These are phyloP conservation scores for Cyclostephanos tholiformis DNA, from an alignment of 108 stramenopile genomes.

Conservation along the genomic window DNA sequence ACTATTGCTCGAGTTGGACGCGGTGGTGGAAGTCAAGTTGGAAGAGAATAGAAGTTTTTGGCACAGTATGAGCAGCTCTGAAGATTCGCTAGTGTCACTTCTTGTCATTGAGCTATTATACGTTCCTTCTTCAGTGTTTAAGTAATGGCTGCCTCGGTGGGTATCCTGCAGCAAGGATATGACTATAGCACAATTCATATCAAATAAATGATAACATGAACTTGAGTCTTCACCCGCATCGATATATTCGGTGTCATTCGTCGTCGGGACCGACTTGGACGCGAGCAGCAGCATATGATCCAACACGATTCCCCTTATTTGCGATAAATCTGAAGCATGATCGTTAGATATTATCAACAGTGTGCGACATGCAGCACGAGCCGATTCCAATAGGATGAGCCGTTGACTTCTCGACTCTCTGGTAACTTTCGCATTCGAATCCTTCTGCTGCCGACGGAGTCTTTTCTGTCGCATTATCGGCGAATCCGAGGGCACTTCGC, in stretches of 20 bases:
- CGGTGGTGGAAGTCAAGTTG: slow-evolving; percentile 8
- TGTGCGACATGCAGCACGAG: slow-evolving; percentile 41
- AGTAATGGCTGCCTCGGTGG: neutral
- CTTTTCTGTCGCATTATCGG: slow-evolving; percentile 2
- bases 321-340: slow-evolving; percentile 16
- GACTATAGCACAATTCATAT: slow-evolving; percentile 46
- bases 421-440: neutral
- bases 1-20: slow-evolving; percentile 9
- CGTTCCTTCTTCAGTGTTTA: neutral
- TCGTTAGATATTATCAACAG: slow-evolving; percentile 35
- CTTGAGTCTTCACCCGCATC: slow-evolving; percentile 11
- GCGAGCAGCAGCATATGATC: slow-evolving; percentile 44
- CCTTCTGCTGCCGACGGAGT: neutral
- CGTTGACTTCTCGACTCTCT: neutral
- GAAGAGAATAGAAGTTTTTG: slow-evolving; percentile 44
- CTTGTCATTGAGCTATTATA: neutral
- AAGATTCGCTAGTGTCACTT: slow-evolving; percentile 6
- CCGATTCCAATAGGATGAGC: slow-evolving; percentile 11
- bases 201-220: slow-evolving; percentile 30
- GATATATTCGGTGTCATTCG: neutral
- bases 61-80: slow-evolving; percentile 45
- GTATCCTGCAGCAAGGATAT: slow-evolving; percentile 31
- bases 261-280: slow-evolving; percentile 18
- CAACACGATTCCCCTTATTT: slow-evolving; percentile 27
- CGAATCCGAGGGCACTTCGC: neutral